These are phyloP conservation scores for Lasiodiplodia hormozganensis DNA, from an alignment of 2,329 filamentous ascomycete species.

Conservation along the genomic window DNA sequence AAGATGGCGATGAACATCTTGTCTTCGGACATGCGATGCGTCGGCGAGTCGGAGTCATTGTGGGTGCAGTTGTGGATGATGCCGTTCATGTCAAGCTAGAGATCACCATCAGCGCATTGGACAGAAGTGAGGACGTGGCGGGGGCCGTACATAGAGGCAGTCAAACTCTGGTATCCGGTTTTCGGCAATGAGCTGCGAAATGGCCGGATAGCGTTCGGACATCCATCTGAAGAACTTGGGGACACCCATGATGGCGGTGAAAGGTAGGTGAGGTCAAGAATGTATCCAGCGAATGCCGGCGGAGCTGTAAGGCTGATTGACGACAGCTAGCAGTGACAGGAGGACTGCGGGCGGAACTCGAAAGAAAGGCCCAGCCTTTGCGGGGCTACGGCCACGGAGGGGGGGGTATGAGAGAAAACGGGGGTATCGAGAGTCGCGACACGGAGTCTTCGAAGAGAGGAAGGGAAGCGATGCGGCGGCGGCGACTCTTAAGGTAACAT, in stretches of 20 bases:
- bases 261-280: slow-evolving; percentile 9
- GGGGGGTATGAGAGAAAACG: slow-evolving; percentile 20
- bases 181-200: slow-evolving; percentile 97
- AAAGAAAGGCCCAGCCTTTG: slow-evolving; percentile 19
- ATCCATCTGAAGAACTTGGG: slow-evolving; percentile 99
- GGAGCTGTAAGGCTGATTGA: slow-evolving; percentile 10
- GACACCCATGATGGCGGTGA: slow-evolving; percentile 66
- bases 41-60: slow-evolving; percentile 90
- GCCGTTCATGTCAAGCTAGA: slow-evolving; percentile 93
- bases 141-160: slow-evolving; percentile 77
- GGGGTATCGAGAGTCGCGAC: slow-evolving; percentile 31
- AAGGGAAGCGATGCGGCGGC: slow-evolving; percentile 15
- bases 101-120: background rate
- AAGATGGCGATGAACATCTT: slow-evolving; percentile 99
- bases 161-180: slow-evolving; percentile 99
- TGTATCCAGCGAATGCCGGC: background rate
- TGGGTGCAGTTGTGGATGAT: slow-evolving; percentile 99
- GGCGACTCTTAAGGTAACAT: slow-evolving; percentile 19
- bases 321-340: slow-evolving; percentile 8
- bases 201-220: slow-evolving; percentile 97
- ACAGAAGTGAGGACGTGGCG: background rate
- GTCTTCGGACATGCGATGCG: slow-evolving; percentile 92
- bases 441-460: slow-evolving; percentile 31
- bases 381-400: background rate
- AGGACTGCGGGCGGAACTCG: slow-evolving; percentile 7